A percentile compares a stretch with the other conserved stretches of the same genome.
These are phyloP conservation scores for Trametes villosa DNA, from an alignment of 768 basidiomycete species.

Conservation along the genomic window DNA sequence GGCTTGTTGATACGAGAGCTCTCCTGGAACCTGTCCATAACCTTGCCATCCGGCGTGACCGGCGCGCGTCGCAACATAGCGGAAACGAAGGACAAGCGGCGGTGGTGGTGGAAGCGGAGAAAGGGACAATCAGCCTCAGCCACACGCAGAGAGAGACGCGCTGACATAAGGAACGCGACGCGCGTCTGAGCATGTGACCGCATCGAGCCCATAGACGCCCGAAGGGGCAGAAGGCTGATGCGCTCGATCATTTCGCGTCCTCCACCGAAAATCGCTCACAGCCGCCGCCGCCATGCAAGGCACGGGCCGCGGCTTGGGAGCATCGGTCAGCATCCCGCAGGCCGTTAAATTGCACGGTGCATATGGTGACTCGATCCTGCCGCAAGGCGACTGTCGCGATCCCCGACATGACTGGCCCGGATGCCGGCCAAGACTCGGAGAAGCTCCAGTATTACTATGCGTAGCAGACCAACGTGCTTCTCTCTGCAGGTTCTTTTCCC, in stretches of 20 bases:
- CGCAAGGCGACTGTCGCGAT: too few relatives aligned
- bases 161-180: constrained; percentile 24
- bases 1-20: constrained; percentile 76
- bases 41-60: constrained; percentile 69
- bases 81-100: neutral
- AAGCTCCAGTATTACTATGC: too few relatives aligned
- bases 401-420: too few relatives aligned
- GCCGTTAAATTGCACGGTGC: too few relatives aligned
- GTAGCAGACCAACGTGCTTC: too few relatives aligned
- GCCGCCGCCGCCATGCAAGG: too few relatives aligned
- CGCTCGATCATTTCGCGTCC: too few relatives aligned
- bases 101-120: constrained; percentile 1
- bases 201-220: neutral
- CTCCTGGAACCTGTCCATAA: constrained; percentile 70
- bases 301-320: too few relatives aligned
- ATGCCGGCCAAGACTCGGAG: too few relatives aligned
- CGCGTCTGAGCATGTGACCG: constrained; percentile 20
- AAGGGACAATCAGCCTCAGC: constrained; percentile 1
- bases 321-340: too few relatives aligned
- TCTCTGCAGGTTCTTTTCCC: neutral
- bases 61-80: constrained; percentile 72
- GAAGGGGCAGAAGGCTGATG: neutral
- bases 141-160: neutral
- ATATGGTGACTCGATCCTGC: too few relatives aligned
- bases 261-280: too few relatives aligned